A percentile compares a stretch with the other conserved stretches of the same genome.
phyloP scores from a whole-genome alignment of 2,329 filamentous ascomycete genomes.

The Aphanocladium album region DNA sequence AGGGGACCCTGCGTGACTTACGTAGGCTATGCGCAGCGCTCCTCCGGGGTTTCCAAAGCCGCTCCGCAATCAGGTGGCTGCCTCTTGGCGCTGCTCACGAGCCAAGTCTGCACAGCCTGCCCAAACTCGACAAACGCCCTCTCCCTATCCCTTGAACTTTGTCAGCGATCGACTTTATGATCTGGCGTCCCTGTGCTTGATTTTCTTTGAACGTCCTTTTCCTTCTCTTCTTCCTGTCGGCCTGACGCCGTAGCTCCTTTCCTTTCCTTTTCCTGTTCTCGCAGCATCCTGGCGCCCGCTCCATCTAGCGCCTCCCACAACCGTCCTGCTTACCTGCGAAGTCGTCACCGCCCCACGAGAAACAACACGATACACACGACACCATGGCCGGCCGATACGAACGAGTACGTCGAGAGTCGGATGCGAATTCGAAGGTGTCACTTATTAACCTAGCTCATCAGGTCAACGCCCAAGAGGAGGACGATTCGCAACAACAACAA shows the following conservation, averaged over 20 bases:
- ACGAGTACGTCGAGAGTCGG: conserved; percentile 39
- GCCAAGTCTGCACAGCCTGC: conserved; percentile 8
- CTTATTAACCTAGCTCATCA: conserved; percentile 26
- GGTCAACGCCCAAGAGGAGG: conserved; percentile 56
- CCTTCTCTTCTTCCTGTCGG: conserved; percentile 4
- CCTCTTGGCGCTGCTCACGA: conserved; percentile 8
- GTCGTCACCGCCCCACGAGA: conserved; percentile 1
- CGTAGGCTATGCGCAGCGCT: not conserved
- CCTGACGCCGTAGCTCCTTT: not conserved
- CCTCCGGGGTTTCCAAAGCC: not conserved
- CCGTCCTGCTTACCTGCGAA: not conserved
- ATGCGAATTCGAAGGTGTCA: not conserved
- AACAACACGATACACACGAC: conserved; percentile 18
- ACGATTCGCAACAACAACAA: conserved; percentile 31
- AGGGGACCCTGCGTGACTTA: not conserved
- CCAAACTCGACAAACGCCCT: not conserved
- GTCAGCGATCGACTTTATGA: conserved; percentile 15
- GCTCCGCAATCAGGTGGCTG: conserved; percentile 10
- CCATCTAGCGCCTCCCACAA: not conserved
- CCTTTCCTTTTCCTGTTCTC: not conserved
- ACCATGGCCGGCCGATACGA: conserved; percentile 54
- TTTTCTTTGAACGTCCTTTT: conserved; percentile 18
- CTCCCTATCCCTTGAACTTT: conserved; percentile 8
- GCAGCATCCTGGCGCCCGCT: not conserved
- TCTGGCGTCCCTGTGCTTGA: conserved; percentile 7